Evolutionary conservation across 345 rosid species (phyloP).

Genomic region (Mangifera indica): DNA sequence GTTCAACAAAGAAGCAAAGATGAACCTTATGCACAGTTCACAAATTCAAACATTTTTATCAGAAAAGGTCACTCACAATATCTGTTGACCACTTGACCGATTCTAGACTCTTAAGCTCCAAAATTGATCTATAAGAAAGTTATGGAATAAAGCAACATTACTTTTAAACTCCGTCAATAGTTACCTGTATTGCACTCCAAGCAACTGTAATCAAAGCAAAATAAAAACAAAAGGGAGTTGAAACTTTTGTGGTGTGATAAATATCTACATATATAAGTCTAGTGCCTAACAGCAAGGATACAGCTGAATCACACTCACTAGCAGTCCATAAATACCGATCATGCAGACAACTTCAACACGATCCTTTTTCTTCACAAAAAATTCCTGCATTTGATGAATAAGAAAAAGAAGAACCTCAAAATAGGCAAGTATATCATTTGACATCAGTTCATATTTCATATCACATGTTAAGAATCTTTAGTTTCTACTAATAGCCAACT

Average conservation of each 20-base stretch:
- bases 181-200: not conserved
- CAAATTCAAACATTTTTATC: not conserved
- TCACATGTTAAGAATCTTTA: too few relatives aligned
- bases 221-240: not conserved
- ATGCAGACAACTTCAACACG: constrained; percentile 51
- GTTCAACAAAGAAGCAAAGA: not conserved
- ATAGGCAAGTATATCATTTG: not conserved
- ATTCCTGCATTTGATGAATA: constrained; percentile 42
- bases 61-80: constrained; percentile 34
- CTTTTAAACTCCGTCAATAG: not conserved
- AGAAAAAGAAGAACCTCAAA: not conserved
- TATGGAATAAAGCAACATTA: constrained; percentile 21
- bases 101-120: constrained; percentile 42
- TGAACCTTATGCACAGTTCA: not conserved
- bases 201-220: not conserved
- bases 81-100: constrained; percentile 48
- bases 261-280: not conserved
- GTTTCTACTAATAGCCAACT: not conserved
- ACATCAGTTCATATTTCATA: not conserved
- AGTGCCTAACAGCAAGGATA: constrained; percentile 31
- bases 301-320: constrained; percentile 46
- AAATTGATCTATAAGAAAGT: constrained; percentile 41
- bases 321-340: constrained; percentile 48
- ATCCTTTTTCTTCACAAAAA: constrained; percentile 53
- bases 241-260: not conserved